Conservation (phyloP, 495 filamentous ascomycete genomes). For the Neurospora tetraspora region DNA sequence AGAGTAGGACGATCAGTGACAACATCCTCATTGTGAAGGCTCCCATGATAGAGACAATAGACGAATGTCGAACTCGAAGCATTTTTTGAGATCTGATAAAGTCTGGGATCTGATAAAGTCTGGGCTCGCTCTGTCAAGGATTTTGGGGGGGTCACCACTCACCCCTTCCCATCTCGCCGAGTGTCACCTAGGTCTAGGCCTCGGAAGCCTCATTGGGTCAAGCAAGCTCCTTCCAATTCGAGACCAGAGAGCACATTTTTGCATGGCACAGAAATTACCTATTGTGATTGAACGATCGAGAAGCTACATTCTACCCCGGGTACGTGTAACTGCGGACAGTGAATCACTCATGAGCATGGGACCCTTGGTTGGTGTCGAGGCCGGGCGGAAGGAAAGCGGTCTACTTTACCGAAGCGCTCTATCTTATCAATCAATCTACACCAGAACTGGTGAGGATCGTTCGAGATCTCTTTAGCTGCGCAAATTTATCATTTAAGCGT, state of each 20-base stretch:
- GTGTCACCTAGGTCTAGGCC: not conserved
- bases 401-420: not conserved
- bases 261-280: not conserved
- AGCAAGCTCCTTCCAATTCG: not conserved
- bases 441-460: not conserved
- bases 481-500: not conserved
- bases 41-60: not conserved
- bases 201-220: not conserved
- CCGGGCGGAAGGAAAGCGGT: not conserved
- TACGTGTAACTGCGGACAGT: not conserved
- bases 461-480: not conserved
- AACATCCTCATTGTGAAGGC: not conserved
- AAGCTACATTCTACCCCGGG: not conserved
- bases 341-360: not conserved
- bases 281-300: not conserved
- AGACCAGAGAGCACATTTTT: not conserved
- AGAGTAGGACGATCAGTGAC: not conserved
- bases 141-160: not conserved
- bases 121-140: not conserved
- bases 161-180: not conserved
- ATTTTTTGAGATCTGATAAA: not conserved
- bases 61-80: not conserved
- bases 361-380: not conserved
- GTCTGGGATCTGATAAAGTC: not conserved
- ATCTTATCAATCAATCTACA: conserved; percentile 22